Evolutionary conservation across 1,139 yeast species (phyloP), one percentile per base, ranked within the genome.

Genomic region (Saccharomycopsis hybrid): DNA sequence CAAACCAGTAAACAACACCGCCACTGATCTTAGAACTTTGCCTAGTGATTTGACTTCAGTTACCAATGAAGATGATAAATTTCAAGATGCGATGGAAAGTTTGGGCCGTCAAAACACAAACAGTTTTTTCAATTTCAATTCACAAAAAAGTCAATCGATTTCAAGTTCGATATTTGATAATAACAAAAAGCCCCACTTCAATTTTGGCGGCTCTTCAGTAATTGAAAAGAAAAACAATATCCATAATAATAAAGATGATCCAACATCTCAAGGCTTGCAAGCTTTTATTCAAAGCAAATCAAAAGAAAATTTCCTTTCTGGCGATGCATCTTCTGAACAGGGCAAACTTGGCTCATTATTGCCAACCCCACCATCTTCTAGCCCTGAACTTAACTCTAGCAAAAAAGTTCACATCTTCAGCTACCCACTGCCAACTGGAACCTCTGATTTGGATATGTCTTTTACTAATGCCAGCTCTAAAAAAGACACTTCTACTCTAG

Each of bases 41-140:
- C 37, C 45, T 3, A 42, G 45, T 13, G 27, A 25, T 8, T 11
- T 40, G 24, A 41, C 35, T 11, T 11, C 25, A 29, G 43, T 3
- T 25, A 41, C 18, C 25, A 42, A 24, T 28, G 41, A 46, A 9
- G 43, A 46, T 30, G 50, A 49, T 29, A 44, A 32, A 36, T 50
- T 36, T 40, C 42, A 24, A 37, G 53, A 50, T 27, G 53, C 53
- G 8, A 43, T 49, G n/a, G 52, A 48, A 31, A 47, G 47, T 31
- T 28, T 49, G 13, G 45, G 46, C 28, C 48, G 43, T 11, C 35
- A 47, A 33, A 47, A 36, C 35, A 43, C 48, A n/a, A 28, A 25
- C 31, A 46, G 50, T 39, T 29, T 41, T 18, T 38, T 44, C 18
- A 48, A 35, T 18, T 48, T 48, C 35, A 40, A 44, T 30, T 36